A percentile compares a stretch with the other conserved stretches of the same genome.
phyloP scores from a whole-genome alignment of 164 flowering plant species.

The Umbellularia californica region DNA sequence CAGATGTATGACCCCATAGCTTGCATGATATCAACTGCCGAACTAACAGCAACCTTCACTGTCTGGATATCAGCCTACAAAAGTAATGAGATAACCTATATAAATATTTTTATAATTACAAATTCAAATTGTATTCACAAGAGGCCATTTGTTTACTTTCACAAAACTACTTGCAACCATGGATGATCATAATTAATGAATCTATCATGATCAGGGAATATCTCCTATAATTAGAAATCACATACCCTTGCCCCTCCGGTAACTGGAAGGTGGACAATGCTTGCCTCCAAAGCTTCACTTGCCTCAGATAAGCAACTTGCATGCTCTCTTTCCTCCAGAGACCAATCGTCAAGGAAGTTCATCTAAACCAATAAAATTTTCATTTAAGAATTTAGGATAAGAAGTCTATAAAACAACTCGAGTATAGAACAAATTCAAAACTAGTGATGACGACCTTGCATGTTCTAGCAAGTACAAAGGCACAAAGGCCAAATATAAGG shows the following conservation, averaged over 20 bases:
- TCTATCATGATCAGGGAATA: not conserved
- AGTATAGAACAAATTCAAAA: too few species aligned
- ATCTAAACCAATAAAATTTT: slow-evolving; percentile 38
- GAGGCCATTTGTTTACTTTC: too few species aligned
- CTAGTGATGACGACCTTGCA: too few species aligned
- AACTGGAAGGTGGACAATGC: slow-evolving; percentile 84
- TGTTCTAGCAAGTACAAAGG: too few species aligned
- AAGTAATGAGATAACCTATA: slow-evolving; percentile 8
- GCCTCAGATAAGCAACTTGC: slow-evolving; percentile 51
- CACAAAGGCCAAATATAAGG: too few species aligned
- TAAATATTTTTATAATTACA: too few species aligned
- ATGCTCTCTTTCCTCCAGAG: slow-evolving; percentile 71
- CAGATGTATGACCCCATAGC: slow-evolving; percentile 66
- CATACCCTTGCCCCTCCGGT: slow-evolving; percentile 81
- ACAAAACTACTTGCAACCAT: not conserved
- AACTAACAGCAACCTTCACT: slow-evolving; percentile 58
- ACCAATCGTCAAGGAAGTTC: slow-evolving; percentile 70
- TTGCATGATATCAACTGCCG: slow-evolving; percentile 85
- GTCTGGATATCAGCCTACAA: slow-evolving; percentile 64
- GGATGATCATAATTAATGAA: not conserved
- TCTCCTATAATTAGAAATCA: not conserved
- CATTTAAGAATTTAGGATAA: slow-evolving; percentile 8
- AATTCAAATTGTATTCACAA: not conserved
- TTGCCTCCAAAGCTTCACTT: slow-evolving; percentile 67
- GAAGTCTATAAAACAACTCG: too few species aligned